A percentile compares a stretch with the other conserved stretches of the same genome.
These are phyloP conservation scores for Canna indica DNA, from an alignment of 176 grass and related monocot genomes.

Conservation along the genomic window DNA sequence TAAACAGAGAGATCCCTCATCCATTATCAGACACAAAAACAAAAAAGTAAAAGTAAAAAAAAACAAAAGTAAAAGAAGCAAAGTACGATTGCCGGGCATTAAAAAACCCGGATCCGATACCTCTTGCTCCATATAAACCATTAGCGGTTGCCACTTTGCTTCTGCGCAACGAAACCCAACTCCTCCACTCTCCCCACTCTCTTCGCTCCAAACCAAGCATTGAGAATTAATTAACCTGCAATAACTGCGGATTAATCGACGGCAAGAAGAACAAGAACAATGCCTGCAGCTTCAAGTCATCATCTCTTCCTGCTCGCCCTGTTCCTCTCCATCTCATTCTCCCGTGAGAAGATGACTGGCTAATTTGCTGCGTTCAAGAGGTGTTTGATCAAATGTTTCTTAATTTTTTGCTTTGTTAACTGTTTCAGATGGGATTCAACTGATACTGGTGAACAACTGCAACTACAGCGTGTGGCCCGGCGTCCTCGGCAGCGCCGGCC, in stretches of 20 bases:
- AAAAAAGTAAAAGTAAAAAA: conserved; percentile 6
- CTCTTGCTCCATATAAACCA: background rate
- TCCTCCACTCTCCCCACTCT: background rate
- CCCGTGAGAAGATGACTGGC: conserved; percentile 5
- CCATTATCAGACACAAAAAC: background rate
- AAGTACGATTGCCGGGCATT: background rate
- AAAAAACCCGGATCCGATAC: conserved; percentile 13
- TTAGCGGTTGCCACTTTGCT: background rate
- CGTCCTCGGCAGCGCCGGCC: conserved; percentile 48
- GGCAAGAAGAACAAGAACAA: background rate
- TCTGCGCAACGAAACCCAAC: background rate
- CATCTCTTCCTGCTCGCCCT: conserved; percentile 15
- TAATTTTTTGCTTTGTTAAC: conserved; percentile 1
- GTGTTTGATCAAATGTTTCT: background rate
- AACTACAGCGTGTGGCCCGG: conserved; percentile 70
- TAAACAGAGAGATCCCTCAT: background rate
- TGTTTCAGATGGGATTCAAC: conserved; percentile 41
- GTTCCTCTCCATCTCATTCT: conserved; percentile 13
- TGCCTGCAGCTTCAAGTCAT: conserved; percentile 1
- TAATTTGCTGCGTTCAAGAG: background rate
- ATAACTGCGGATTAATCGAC: background rate
- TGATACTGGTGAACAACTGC: conserved; percentile 97
- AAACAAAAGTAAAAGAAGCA: conserved; percentile 8
- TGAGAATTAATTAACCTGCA: background rate
- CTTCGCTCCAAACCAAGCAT: background rate